Percentiles rank a stretch among this genome's conserved stretches.
These are phyloP conservation scores for Begonia peltatifolia DNA, from an alignment of 306 rosid species.

Conservation along the genomic window DNA sequence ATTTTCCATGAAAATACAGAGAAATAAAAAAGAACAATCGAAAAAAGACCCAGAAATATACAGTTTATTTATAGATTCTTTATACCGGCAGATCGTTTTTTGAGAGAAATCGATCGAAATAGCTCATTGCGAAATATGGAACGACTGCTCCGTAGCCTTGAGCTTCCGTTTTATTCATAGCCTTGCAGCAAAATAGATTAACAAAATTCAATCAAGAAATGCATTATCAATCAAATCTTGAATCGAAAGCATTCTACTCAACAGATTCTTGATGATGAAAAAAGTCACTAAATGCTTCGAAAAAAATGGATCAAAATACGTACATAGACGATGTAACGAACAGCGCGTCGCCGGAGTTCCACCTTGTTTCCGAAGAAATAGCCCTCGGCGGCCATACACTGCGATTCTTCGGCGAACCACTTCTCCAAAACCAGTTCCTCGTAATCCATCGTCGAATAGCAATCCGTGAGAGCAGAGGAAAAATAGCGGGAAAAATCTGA, in stretches of 20 bases:
- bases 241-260: no score
- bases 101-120: conserved; percentile 8
- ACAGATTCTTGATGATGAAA: no score
- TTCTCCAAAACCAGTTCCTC: background rate
- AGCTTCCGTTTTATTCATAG: background rate
- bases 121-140: conserved; percentile 7
- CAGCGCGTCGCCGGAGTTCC: background rate
- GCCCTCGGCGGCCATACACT: background rate
- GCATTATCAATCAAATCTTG: no score
- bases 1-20: no score
- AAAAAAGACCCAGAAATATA: background rate
- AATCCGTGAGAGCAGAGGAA: no score
- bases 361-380: rapidly evolving
- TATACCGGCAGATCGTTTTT: conserved; percentile 2
- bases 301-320: background rate
- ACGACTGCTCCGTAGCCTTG: background rate
- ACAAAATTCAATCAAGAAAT: no score
- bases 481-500: no score
- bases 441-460: no score
- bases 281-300: no score
- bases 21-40: no score
- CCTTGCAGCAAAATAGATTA: background rate
- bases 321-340: conserved; percentile 4
- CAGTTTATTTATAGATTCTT: background rate
- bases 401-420: background rate